Conservation (phyloP, 2,329 filamentous ascomycete genomes). For the Arthroderma sp. region DNA sequence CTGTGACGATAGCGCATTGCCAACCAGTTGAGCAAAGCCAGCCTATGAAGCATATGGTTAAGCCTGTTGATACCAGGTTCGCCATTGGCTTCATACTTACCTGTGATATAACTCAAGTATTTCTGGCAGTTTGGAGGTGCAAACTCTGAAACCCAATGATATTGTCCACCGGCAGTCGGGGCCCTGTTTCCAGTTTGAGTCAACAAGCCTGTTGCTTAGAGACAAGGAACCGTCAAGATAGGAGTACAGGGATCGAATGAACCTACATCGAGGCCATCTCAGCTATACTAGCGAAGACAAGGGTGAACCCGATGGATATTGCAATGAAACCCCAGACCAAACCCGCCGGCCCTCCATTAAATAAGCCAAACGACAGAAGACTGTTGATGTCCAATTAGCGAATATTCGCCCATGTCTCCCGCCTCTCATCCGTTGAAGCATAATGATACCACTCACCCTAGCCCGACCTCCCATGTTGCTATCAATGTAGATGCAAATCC, state of each 20-base stretch:
- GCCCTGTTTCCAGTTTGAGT: conserved; percentile 15
- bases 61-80: background rate
- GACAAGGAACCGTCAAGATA: background rate
- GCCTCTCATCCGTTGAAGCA: background rate
- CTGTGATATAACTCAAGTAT: conserved; percentile 33
- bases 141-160: conserved; percentile 34
- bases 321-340: conserved; percentile 26
- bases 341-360: conserved; percentile 25
- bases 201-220: background rate
- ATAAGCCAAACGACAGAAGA: conserved; percentile 19
- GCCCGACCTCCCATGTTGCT: conserved; percentile 31
- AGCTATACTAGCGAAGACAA: conserved; percentile 28
- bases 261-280: conserved; percentile 33
- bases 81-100: conserved; percentile 11
- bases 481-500: conserved; percentile 34
- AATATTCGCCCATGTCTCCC: too few species aligned
- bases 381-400: conserved; percentile 8
- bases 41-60: conserved; percentile 12
- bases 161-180: conserved; percentile 28
- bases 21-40: conserved; percentile 34
- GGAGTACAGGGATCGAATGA: background rate
- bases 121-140: conserved; percentile 30
- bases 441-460: conserved; percentile 21
- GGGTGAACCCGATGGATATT: conserved; percentile 19
- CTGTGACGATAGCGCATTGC: conserved; percentile 33